These are phyloP conservation scores for Alternaria novae-zelandiae DNA, from an alignment of 2,329 filamentous ascomycete species.

Conservation along the genomic window DNA sequence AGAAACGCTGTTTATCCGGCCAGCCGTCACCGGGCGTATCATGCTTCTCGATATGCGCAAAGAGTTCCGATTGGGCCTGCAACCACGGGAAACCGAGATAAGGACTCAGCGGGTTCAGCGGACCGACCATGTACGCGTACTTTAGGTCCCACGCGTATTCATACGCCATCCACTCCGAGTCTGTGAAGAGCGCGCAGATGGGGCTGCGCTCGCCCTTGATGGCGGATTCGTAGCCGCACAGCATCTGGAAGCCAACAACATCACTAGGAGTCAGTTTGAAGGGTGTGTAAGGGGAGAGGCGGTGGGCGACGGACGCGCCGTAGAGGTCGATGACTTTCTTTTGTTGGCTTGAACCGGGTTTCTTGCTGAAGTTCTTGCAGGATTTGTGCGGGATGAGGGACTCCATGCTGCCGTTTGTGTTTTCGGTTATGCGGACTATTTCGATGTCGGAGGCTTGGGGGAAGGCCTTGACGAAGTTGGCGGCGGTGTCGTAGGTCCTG, in stretches of 20 bases:
- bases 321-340: conserved; percentile 38
- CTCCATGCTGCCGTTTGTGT: conserved; percentile 38
- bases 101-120: conserved; percentile 63
- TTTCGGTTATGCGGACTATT: conserved; percentile 40
- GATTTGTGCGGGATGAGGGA: conserved; percentile 44
- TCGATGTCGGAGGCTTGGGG: conserved; percentile 38
- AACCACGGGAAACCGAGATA: conserved; percentile 70
- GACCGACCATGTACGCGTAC: conserved; percentile 70
- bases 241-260: conserved; percentile 68
- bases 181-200: conserved; percentile 63
- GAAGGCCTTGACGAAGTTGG: conserved; percentile 39
- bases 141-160: conserved; percentile 68
- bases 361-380: conserved; percentile 43
- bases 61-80: conserved; percentile 60
- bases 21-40: conserved; percentile 51
- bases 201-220: conserved; percentile 65
- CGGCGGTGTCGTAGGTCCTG: conserved; percentile 44
- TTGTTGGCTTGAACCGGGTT: conserved; percentile 40
- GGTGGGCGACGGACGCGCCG: conserved; percentile 29
- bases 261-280: conserved; percentile 69
- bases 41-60: conserved; percentile 34
- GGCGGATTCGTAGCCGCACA: conserved; percentile 70
- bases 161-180: conserved; percentile 68
- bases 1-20: conserved; percentile 61
- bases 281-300: conserved; percentile 30